Base-by-base conservation (phyloP, 129 eudicot species). In the Centrapalus pauciflorus region DNA sequence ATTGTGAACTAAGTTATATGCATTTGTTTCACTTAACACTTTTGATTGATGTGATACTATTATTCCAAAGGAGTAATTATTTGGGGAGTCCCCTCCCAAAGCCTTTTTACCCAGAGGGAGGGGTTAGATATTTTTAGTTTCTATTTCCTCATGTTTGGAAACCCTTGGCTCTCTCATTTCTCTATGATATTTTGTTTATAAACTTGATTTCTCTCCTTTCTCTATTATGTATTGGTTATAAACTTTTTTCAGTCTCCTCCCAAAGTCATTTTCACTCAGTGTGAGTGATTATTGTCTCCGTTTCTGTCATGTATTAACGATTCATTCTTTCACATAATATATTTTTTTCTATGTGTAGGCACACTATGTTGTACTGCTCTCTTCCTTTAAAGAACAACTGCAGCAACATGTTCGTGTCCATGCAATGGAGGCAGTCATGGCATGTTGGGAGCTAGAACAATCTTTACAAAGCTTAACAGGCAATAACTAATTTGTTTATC, bases 371-470 rank as follows among this genome's bases (percentile, higher is more conserved):
- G 81, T 90, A 48, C 69, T 90, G 69, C 86, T 90, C 34, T 90
- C 92, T 51, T 84, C 97, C 40, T 90, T 90, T 49, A 90, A 87
- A 82, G 97, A 90, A 74, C 97, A 90, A 81, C 49, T 90, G 46
- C 97, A 90, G 49, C 97, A 90, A 79, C 97, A 90, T 74, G 97
- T 90, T 52, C 91, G 97, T 0, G 95, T 90, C 38, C 97, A 90
- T 77, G 97, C 97, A 16, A 87, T 90, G 95, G 97, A 90, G 84
- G 95, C 97, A 13, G 97, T 90, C 79, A 86, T 87, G 97, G 95
- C 95, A 46, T 90, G 97, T 62, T 87, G 97, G 95, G 97, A 87
- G 80, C 88, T 90, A 7, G 97, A 90, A 77, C 92, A 90, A 68
- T 84, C 95, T 29, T 56, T 90, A 58, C 97, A 90, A 79, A 90